Conservation (phyloP, 805 yeast genomes). For the Torulaspora microellipsoides region DNA sequence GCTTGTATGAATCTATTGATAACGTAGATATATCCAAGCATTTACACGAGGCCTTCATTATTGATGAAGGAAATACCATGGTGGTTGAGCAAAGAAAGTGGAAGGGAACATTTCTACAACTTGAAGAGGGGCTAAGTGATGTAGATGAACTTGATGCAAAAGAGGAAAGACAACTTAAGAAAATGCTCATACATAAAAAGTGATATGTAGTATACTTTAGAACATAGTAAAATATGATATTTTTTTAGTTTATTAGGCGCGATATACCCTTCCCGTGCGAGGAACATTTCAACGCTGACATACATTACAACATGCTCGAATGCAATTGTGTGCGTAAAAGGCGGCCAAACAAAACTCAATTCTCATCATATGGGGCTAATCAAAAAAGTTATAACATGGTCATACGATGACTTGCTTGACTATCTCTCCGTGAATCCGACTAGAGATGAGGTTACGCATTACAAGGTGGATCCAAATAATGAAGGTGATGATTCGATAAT, state of each 20-base stretch:
- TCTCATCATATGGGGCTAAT: slow-evolving; percentile 28
- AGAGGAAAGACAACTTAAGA: slow-evolving; percentile 10
- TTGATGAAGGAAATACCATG: slow-evolving; percentile 21
- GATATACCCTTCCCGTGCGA: no score
- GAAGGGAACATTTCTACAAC: slow-evolving; percentile 30
- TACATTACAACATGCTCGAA: background rate
- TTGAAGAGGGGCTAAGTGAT: slow-evolving; percentile 32
- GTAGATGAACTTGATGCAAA: slow-evolving; percentile 23
- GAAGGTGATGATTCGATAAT: slow-evolving; percentile 50
- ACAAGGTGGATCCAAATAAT: slow-evolving; percentile 48
- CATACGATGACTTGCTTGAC: slow-evolving; percentile 30
- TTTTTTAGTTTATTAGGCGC: no score
- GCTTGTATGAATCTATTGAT: slow-evolving; percentile 9
- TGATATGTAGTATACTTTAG: no score
- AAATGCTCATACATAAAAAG: background rate
- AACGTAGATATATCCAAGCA: slow-evolving; percentile 9
- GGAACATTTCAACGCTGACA: background rate
- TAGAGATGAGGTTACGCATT: slow-evolving; percentile 72
- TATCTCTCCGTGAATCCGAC: slow-evolving; percentile 65
- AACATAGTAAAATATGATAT: no score
- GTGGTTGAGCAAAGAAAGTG: slow-evolving; percentile 24
- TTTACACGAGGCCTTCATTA: slow-evolving; percentile 27
- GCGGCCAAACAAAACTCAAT: background rate
- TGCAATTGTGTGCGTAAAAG: background rate
- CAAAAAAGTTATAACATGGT: slow-evolving; percentile 31